Evolutionary conservation across 2,329 filamentous ascomycete species (phyloP), one percentile per base, ranked within the genome.

Genomic region (Alternaria novae-zelandiae): DNA sequence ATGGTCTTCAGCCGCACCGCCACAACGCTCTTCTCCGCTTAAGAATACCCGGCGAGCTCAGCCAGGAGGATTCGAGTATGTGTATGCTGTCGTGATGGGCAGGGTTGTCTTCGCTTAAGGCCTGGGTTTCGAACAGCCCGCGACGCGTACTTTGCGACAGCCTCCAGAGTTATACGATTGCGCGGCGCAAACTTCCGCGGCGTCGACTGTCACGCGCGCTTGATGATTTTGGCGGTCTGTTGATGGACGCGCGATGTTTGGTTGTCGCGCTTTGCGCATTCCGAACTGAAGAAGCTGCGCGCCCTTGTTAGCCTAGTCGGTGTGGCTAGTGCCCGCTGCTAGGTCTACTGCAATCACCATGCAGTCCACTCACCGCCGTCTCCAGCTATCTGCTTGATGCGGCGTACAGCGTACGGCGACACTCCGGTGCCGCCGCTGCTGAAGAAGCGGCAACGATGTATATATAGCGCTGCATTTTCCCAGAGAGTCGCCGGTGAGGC

Each of bases 1-100:
- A 51, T 50, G 32, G 28, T 58, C 54, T 67, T 60, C 61, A 66
- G 30, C 49, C 30, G 59, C 67, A 64, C 63, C 65, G 61, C 67
- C 65, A 69, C 65, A 54, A 25, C 46, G 32, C 57, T 54, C 32
- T 62, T 47, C 53, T 58, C 51, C 60, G 63, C 53, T 57, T 47
- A 21, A 32, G 26, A 60, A 54, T 41, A 56, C 15, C 50, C 59
- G 59, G 60, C 57, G 54, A 57, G 49, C 49, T 57, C 54, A 59
- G 36, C 32, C 43, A 63, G 28, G 45, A 63, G 51, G 43, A 1
- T 10, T 30, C 20, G 32, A 20, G 47, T 60, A 41, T 30, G 41
- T 12, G 36, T 17, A 53, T 12, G 20, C 15, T 17, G 53, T 36
- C 32, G 21, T 36, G 30, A 21, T 17, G 21, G 54, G 61, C 57